A percentile compares a stretch with the other conserved stretches of the same genome.
Evolutionary conservation across 768 basidiomycete species (phyloP).

Genomic region (Pisolithus albus): DNA sequence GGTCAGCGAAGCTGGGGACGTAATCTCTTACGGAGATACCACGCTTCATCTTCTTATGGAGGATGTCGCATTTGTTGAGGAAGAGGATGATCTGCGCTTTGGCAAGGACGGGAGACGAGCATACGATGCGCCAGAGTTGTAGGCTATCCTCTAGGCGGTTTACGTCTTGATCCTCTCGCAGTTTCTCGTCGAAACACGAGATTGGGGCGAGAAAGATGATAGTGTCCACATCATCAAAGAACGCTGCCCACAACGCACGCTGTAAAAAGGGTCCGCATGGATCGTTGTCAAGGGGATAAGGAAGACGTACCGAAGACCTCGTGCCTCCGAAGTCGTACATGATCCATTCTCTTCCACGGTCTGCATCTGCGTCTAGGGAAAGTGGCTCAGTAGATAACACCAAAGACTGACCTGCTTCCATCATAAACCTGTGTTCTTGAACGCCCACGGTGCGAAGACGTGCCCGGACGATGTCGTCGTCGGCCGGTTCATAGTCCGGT

Average conservation of each 20-base stretch:
- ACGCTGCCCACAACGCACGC: constrained; percentile 73
- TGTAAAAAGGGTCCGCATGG: constrained; percentile 22
- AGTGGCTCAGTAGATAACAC: neutral
- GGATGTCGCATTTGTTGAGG: constrained; percentile 66
- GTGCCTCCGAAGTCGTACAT: constrained; percentile 81
- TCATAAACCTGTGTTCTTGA: constrained; percentile 63
- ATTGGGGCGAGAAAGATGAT: constrained; percentile 75
- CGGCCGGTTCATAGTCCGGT: constrained; percentile 59
- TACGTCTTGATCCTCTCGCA: constrained; percentile 61
- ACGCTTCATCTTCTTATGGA: constrained; percentile 63
- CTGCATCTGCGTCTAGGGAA: constrained; percentile 23
- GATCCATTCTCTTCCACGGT: constrained; percentile 65
- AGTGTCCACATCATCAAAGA: constrained; percentile 76
- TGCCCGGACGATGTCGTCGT: constrained; percentile 73
- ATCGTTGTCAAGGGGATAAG: neutral
- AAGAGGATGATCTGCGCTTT: constrained; percentile 48
- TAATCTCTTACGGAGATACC: constrained; percentile 61
- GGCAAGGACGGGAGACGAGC: constrained; percentile 56
- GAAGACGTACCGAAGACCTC: constrained; percentile 46
- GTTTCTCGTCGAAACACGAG: constrained; percentile 75
- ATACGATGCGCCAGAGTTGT: constrained; percentile 70
- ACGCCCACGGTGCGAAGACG: constrained; percentile 73
- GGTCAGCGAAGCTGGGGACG: constrained; percentile 67
- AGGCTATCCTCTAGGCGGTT: constrained; percentile 76
- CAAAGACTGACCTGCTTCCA: constrained; percentile 50